A percentile compares a stretch with the other conserved stretches of the same genome.
phyloP scores from a whole-genome alignment of 345 rosid genomes.

The Salix brachista region DNA sequence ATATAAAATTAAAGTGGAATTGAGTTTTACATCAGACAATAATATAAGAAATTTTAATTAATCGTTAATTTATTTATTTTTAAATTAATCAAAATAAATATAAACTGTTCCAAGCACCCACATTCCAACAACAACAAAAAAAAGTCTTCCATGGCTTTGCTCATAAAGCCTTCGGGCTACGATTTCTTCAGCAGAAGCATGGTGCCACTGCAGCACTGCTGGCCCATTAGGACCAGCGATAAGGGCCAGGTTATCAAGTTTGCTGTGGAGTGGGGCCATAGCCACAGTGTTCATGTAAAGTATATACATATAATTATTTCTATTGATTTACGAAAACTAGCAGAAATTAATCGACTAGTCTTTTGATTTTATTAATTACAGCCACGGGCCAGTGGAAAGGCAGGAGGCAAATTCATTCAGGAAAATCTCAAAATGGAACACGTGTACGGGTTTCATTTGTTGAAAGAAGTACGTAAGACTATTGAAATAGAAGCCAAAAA shows the following conservation, averaged over 20 bases:
- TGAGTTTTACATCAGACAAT: no score
- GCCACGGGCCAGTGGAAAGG: conserved; percentile 40
- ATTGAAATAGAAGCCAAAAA: conserved; percentile 31
- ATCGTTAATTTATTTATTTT: no score
- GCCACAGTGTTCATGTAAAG: conserved; percentile 30
- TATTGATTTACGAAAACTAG: not conserved
- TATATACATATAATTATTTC: not conserved
- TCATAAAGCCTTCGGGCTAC: no score
- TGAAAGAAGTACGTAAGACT: conserved; percentile 42
- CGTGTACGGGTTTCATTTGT: conserved; percentile 44
- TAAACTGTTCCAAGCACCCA: no score
- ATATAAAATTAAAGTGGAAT: no score
- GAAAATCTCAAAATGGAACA: conserved; percentile 26
- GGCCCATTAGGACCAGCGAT: conserved; percentile 53
- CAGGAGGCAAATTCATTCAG: conserved; percentile 24
- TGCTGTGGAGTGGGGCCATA: conserved; percentile 79
- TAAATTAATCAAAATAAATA: no score
- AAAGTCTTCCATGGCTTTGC: no score
- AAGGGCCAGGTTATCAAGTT: conserved; percentile 55
- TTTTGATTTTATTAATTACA: not conserved
- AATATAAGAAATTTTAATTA: no score
- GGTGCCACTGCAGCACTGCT: conserved; percentile 60
- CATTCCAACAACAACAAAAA: no score
- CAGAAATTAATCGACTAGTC: not conserved
- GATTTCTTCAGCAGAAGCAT: conserved; percentile 49